Conservation (phyloP, 345 rosid species). For the Dipteronia sinensis region DNA sequence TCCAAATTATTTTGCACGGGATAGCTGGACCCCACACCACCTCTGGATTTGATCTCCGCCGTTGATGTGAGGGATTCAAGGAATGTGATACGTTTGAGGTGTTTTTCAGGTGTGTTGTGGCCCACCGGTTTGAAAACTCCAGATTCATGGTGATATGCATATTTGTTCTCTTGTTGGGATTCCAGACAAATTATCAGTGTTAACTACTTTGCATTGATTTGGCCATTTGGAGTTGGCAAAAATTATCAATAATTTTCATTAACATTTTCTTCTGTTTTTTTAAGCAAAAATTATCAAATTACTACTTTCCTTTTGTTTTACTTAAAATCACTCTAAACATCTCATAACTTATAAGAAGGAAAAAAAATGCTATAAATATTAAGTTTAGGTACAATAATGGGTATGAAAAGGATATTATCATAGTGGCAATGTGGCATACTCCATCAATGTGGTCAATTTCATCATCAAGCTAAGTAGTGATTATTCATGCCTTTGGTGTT, state of each 20-base stretch:
- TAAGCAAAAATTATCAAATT: too few relatives aligned
- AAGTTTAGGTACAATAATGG: background rate
- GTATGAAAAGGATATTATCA: background rate
- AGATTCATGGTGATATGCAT: slow-evolving; percentile 29
- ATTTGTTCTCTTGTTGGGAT: slow-evolving; percentile 27
- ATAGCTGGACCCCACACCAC: slow-evolving; percentile 19
- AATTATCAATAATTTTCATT: background rate
- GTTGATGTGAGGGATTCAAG: background rate
- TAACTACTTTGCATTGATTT: background rate
- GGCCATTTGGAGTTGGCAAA: background rate
- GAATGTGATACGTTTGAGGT: slow-evolving; percentile 12
- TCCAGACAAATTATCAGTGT: slow-evolving; percentile 10
- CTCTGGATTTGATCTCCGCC: slow-evolving; percentile 15
- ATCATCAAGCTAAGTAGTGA: background rate
- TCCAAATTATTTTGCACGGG: slow-evolving; percentile 32
- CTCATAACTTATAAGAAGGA: too few relatives aligned
- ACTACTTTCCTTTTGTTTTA: too few relatives aligned
- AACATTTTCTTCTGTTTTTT: too few relatives aligned
- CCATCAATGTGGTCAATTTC: background rate
- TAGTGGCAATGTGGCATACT: background rate
- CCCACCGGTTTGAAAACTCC: slow-evolving; percentile 19
- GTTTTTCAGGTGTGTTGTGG: slow-evolving; percentile 28
- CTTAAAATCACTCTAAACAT: too few relatives aligned
- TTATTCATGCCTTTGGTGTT: slow-evolving; percentile 7
- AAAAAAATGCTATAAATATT: too few relatives aligned